Conservation (phyloP, 768 basidiomycete genomes). For the Obba rivulosa region DNA sequence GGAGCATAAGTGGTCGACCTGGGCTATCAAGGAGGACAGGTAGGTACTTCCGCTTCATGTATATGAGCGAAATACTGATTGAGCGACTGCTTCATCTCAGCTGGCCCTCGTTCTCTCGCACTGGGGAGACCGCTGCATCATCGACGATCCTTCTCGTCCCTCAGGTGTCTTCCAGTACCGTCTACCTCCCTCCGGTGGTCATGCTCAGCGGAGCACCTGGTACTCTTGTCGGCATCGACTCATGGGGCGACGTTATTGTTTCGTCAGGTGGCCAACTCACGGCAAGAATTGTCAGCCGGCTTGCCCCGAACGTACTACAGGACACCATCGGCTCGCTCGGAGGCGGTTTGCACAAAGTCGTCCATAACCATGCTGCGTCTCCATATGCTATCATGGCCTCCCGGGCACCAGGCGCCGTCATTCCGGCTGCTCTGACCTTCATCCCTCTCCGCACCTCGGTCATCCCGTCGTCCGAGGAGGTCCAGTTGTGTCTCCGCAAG, state of each 20-base stretch:
- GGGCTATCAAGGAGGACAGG: constrained; percentile 15
- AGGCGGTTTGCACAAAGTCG: no score
- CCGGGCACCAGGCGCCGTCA: background rate
- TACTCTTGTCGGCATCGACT: constrained; percentile 7
- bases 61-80: background rate
- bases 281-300: no score
- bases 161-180: constrained; percentile 1
- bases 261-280: background rate
- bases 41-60: constrained; percentile 4
- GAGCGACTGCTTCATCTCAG: background rate
- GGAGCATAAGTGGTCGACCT: constrained; percentile 14
- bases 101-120: constrained; percentile 12
- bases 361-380: no score
- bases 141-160: constrained; percentile 11
- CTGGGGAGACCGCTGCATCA: background rate
- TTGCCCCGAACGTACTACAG: no score
- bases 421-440: background rate
- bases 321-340: no score
- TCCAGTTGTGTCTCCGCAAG: background rate
- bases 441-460: background rate
- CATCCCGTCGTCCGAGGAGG: background rate
- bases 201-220: constrained; percentile 10
- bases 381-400: background rate
- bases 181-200: constrained; percentile 9
- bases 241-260: background rate